Conservation (phyloP, 306 rosid species). For the Argentina anserina region DNA sequence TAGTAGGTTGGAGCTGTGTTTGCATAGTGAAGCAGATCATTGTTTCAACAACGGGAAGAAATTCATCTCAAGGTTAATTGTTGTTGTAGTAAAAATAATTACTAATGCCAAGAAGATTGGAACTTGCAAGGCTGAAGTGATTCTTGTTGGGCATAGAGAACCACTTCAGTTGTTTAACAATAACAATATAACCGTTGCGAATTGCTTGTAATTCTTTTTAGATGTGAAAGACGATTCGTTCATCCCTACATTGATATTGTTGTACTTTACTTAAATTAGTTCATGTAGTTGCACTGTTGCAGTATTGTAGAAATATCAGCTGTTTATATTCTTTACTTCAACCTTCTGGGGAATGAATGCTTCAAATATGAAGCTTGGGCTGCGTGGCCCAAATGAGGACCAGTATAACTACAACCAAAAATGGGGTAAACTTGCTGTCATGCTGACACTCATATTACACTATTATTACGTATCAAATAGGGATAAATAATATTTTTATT, state of each 20-base stretch:
- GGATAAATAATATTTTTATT: too few relatives aligned
- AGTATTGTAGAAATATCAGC: neutral
- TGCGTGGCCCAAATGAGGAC: too few relatives aligned
- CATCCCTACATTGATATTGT: neutral
- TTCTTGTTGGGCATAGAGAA: neutral
- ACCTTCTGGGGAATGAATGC: neutral
- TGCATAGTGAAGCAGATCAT: neutral
- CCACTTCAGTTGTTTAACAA: neutral
- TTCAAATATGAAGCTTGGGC: too few relatives aligned
- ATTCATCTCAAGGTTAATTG: neutral
- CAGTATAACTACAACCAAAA: too few relatives aligned
- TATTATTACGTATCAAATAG: too few relatives aligned
- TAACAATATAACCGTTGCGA: neutral
- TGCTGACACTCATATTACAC: too few relatives aligned
- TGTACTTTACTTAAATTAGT: neutral
- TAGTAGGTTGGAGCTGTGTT: neutral
- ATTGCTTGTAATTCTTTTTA: neutral
- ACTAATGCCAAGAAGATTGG: conserved; percentile 7
- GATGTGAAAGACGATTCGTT: neutral
- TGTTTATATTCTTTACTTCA: too few relatives aligned
- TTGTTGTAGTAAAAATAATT: neutral
- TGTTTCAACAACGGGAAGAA: neutral
- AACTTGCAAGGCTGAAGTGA: conserved; percentile 4
- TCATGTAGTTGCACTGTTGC: conserved; percentile 3
- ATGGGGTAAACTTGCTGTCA: too few relatives aligned